Conservation (phyloP, 345 rosid genomes). For the Reutealis trisperma region DNA sequence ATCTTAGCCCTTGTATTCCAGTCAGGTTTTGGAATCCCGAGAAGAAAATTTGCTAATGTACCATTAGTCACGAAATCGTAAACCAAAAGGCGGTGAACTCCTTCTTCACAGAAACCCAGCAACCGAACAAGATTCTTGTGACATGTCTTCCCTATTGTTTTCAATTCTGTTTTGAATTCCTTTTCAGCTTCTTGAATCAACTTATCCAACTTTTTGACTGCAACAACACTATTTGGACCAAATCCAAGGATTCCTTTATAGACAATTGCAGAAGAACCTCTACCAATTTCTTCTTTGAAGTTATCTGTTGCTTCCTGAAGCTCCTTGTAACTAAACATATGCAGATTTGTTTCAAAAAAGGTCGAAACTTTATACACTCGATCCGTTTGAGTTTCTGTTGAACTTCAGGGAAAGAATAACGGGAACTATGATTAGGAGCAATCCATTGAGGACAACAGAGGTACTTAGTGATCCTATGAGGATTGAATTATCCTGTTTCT, state of each 20-base stretch:
- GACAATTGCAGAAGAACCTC: conserved; percentile 39
- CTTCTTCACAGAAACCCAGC: conserved; percentile 22
- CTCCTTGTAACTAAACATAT: conserved; percentile 22
- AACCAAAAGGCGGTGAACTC: conserved; percentile 10
- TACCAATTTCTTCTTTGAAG: conserved; percentile 36
- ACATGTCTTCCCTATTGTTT: conserved; percentile 25
- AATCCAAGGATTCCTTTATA: conserved; percentile 29
- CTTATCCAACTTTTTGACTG: conserved; percentile 31
- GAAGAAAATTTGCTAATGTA: conserved; percentile 1
- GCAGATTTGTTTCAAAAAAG: conserved; percentile 15
- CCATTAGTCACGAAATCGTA: conserved; percentile 21
- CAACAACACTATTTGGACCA: conserved; percentile 17
- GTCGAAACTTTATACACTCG: background rate
- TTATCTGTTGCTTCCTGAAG: conserved; percentile 27
- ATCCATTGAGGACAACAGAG: background rate
- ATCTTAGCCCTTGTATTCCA: conserved; percentile 2
- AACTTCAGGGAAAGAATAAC: background rate
- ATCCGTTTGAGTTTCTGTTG: background rate
- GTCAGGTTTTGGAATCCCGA: background rate
- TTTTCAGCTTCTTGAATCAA: conserved; percentile 24
- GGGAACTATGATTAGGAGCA: background rate
- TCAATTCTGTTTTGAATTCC: conserved; percentile 35
- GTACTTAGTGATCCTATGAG: background rate
- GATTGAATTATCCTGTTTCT: background rate
- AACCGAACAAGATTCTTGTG: conserved; percentile 27